Conservation (phyloP, 345 rosid genomes). For the Corchorus capsularis region DNA sequence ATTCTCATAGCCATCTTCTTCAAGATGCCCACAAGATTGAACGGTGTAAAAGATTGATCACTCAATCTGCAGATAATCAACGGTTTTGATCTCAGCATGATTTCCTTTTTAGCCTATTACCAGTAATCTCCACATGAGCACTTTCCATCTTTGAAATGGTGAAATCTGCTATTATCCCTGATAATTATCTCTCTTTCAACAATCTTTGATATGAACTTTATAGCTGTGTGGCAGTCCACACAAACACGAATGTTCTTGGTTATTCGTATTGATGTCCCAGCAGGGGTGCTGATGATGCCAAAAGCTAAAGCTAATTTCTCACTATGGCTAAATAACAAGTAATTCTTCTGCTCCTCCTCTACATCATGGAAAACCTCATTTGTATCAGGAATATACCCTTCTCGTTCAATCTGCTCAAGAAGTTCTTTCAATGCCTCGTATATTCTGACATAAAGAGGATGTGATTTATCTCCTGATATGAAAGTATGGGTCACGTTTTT, state of each 20-base stretch:
- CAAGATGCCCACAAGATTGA: background rate
- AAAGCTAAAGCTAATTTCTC: conserved; percentile 79
- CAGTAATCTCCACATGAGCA: conserved; percentile 87
- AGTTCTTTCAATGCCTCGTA: conserved; percentile 47
- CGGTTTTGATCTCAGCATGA: background rate
- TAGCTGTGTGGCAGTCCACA: conserved; percentile 66
- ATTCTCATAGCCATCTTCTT: background rate
- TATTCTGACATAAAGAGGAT: conserved; percentile 50
- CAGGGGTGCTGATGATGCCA: conserved; percentile 63
- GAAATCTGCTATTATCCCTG: conserved; percentile 77
- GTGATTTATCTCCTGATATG: conserved; percentile 72
- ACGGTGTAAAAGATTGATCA: background rate
- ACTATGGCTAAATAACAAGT: conserved; percentile 53
- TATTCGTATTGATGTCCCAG: conserved; percentile 71
- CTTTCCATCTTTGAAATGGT: conserved; percentile 64
- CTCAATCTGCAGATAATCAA: background rate
- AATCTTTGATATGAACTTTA: conserved; percentile 63
- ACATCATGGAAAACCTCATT: conserved; percentile 70
- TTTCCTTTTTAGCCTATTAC: conserved; percentile 36
- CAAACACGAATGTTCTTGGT: conserved; percentile 70
- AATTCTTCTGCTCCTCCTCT: conserved; percentile 73
- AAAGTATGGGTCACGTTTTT: conserved; percentile 67
- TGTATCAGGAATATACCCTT: conserved; percentile 71
- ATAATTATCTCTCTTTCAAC: conserved; percentile 67
- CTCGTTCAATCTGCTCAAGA: conserved; percentile 61